These are phyloP conservation scores for Talaromyces sp. DNA, from an alignment of 2,329 filamentous ascomycete genomes.

Conservation along the genomic window DNA sequence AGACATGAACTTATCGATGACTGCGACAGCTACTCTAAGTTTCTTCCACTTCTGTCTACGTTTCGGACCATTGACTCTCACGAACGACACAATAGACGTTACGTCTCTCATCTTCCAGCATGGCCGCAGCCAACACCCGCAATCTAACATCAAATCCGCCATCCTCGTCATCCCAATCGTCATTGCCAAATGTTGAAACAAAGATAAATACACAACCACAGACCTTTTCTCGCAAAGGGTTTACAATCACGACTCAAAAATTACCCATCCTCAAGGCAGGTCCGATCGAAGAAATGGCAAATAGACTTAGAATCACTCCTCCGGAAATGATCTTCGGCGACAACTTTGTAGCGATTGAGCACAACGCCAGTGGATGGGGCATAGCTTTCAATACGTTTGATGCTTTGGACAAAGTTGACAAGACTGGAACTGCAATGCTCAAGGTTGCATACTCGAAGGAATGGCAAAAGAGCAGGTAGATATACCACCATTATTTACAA, in stretches of 20 bases:
- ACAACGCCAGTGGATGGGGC: constrained; percentile 71
- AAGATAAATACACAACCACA: constrained; percentile 39
- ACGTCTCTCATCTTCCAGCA: background rate
- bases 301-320: constrained; percentile 74
- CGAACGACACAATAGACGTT: background rate
- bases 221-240: constrained; percentile 63
- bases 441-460: constrained; percentile 89
- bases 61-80: background rate
- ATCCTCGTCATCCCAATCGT: background rate
- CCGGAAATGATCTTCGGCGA: constrained; percentile 99
- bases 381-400: constrained; percentile 80
- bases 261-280: constrained; percentile 90
- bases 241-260: constrained; percentile 78
- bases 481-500: background rate
- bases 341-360: constrained; percentile 74
- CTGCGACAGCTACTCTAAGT: background rate
- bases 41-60: background rate
- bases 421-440: constrained; percentile 85
- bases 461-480: constrained; percentile 69
- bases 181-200: background rate
- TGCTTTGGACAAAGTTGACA: constrained; percentile 87
- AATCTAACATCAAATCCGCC: background rate
- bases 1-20: background rate
- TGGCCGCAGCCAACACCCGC: background rate
- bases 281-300: constrained; percentile 81